These are phyloP conservation scores for Thozetella sp. DNA, from an alignment of 495 filamentous ascomycete genomes.

Conservation along the genomic window DNA sequence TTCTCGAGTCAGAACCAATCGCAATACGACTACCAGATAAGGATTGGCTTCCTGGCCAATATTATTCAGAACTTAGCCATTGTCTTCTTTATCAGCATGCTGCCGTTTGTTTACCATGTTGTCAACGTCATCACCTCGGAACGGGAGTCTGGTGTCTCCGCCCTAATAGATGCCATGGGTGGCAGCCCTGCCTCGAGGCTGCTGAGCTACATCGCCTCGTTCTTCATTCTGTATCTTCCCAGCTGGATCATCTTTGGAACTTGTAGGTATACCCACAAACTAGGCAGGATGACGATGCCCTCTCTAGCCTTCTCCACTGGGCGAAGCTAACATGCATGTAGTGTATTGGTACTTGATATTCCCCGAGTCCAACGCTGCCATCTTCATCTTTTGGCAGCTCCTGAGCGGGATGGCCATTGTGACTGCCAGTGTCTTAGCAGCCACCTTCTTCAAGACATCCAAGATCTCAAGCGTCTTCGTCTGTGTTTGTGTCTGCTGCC, in stretches of 20 bases:
- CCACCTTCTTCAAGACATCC: constrained; percentile 68
- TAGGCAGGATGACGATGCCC: background rate
- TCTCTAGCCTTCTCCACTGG: background rate
- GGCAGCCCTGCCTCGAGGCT: constrained; percentile 62
- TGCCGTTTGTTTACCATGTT: background rate
- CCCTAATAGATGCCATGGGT: constrained; percentile 62
- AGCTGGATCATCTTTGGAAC: constrained; percentile 57
- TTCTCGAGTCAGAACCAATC: background rate
- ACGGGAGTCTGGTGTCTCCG: constrained; percentile 23
- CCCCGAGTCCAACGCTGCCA: constrained; percentile 55
- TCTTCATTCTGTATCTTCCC: constrained; percentile 62
- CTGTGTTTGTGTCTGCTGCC: constrained; percentile 9
- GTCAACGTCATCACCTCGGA: background rate
- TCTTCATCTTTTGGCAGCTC: constrained; percentile 63
- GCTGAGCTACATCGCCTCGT: constrained; percentile 62
- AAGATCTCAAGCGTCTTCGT: constrained; percentile 39
- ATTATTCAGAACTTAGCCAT: background rate
- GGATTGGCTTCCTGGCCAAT: background rate
- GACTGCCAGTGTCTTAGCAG: constrained; percentile 67
- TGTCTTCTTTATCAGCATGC: background rate
- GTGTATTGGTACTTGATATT: constrained; percentile 63
- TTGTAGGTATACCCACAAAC: constrained; percentile 9
- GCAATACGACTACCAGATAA: background rate
- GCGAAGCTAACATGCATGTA: constrained; percentile 35
- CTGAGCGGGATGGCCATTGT: constrained; percentile 62